Base-by-base conservation (phyloP, 2,329 filamentous ascomycete species). In the Claviceps pazoutovae region DNA sequence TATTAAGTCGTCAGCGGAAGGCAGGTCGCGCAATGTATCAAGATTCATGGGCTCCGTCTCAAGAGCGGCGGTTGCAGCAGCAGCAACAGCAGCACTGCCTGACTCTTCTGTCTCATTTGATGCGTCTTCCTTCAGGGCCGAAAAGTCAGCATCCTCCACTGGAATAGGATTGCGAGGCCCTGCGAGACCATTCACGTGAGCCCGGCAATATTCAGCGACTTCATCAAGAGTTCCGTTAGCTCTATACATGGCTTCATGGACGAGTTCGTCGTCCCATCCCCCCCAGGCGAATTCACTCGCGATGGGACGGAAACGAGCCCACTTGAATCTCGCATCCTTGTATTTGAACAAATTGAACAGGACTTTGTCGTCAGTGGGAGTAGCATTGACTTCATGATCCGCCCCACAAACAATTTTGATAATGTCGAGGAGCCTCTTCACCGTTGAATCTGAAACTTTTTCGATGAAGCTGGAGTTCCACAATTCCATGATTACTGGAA, bases 381-480 rank as follows among this genome's bases (percentile, higher is more conserved):
- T 62, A 74, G 76, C 17, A 80, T 85, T 54, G 8, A 73, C 67
- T 64, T 98, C 93, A 52, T 79, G 75, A 51, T 95, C 88, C n/a
- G 80, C 85, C 53, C 82, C 77, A 11, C 89, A 77, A 16, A 94
- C 83, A 5, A 80, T 80, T 59, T 86, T 87, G 53, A 98, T 72
- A 46, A 95, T 91, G 36, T 89, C 86, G 54, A 97, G 80, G 14
- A 95, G 73, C 51, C 82, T 84, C 58, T 87, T 86, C 17, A 93
- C 80, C 43, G 90, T 85, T 21, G 82, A 76, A 23, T 82, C 83
- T 3, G 86, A 82, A 1, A 88, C 80, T 60, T 88, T 90, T 59
- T 95, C 88, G 17, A 93, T 80, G 47, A 95, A 79, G 26, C 81
- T 74, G 1, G 89, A 94, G 58, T 88, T 82, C 94, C 93, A 98